These are phyloP conservation scores for Dryas octopetala DNA, from an alignment of 306 rosid species.

Conservation along the genomic window DNA sequence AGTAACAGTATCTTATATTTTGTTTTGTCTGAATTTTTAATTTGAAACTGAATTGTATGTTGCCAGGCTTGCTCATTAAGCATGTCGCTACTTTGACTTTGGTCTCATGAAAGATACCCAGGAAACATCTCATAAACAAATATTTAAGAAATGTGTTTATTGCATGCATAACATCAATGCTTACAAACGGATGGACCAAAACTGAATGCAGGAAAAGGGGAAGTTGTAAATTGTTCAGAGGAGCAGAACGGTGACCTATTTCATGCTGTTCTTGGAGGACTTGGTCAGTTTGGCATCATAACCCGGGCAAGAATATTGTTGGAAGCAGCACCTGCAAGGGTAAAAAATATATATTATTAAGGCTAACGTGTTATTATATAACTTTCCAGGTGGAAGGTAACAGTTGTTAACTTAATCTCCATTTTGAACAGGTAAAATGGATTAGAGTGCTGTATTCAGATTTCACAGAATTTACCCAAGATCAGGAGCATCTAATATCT, in stretches of 20 bases:
- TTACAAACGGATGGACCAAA: constrained; percentile 17
- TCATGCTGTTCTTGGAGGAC: constrained; percentile 93
- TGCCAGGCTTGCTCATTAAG: constrained; percentile 12
- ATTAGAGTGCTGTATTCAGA: constrained; percentile 67
- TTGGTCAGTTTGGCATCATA: constrained; percentile 95
- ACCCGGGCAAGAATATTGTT: constrained; percentile 77
- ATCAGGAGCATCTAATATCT: constrained; percentile 78
- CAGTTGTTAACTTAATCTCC: not conserved
- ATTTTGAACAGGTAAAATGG: constrained; percentile 58
- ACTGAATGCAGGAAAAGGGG: constrained; percentile 81
- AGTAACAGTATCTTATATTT: constrained; percentile 9
- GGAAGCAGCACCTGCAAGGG: constrained; percentile 83
- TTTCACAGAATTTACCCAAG: constrained; percentile 56
- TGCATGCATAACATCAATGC: constrained; percentile 9
- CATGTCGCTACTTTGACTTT: constrained; percentile 15
- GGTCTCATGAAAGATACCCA: constrained; percentile 14
- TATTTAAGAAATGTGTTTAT: constrained; percentile 8
- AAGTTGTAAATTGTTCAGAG: constrained; percentile 67
- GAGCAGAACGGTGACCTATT: constrained; percentile 77
- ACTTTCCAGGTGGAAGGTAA: not conserved
- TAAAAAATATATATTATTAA: constrained; percentile 23
- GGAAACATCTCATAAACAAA: not conserved
- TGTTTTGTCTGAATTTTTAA: constrained; percentile 2
- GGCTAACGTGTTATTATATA: constrained; percentile 2
- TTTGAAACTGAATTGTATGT: not conserved